Evolutionary conservation across 2,329 filamentous ascomycete genomes (phyloP).

Genomic region (Trichophyton schoenleinii): DNA sequence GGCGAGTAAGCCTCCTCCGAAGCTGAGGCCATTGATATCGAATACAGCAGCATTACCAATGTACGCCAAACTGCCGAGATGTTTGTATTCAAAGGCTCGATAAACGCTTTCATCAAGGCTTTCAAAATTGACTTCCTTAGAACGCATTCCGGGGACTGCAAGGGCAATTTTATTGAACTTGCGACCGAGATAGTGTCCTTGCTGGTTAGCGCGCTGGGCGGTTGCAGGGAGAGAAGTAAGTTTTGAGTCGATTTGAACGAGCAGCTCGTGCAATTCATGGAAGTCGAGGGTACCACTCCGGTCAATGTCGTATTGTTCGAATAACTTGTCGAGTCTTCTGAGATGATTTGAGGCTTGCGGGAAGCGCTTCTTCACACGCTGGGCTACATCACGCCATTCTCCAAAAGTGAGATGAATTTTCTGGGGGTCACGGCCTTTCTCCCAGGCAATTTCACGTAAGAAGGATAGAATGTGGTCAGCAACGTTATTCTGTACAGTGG

Average conservation of each 20-base stretch:
- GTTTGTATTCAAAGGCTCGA: conserved; percentile 86
- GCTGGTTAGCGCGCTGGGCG: conserved; percentile 90
- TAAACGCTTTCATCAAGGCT: conserved; percentile 87
- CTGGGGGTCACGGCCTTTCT: conserved; percentile 79
- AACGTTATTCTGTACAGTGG: conserved; percentile 94
- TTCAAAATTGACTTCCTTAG: conserved; percentile 75
- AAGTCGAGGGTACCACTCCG: conserved; percentile 89
- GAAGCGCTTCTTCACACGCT: conserved; percentile 74
- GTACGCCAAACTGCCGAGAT: conserved; percentile 85
- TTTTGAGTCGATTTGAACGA: conserved; percentile 87
- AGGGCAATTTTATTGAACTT: conserved; percentile 90
- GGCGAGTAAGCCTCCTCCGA: conserved; percentile 74
- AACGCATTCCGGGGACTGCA: conserved; percentile 57
- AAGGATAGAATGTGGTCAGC: conserved; percentile 85
- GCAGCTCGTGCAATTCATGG: conserved; percentile 73
- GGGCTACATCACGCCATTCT: conserved; percentile 78
- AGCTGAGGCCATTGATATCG: conserved; percentile 66
- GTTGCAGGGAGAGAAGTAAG: conserved; percentile 90
- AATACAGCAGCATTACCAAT: conserved; percentile 95
- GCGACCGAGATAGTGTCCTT: conserved; percentile 79
- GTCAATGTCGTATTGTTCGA: conserved; percentile 84
- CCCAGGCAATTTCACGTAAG: conserved; percentile 78
- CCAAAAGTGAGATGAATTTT: conserved; percentile 73
- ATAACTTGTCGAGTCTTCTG: conserved; percentile 78
- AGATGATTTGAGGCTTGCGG: conserved; percentile 82